Evolutionary conservation across 352 stramenopile genomes (phyloP), one percentile per base, ranked within the genome.

Genomic region (Phytopythium chamaehyphon): DNA sequence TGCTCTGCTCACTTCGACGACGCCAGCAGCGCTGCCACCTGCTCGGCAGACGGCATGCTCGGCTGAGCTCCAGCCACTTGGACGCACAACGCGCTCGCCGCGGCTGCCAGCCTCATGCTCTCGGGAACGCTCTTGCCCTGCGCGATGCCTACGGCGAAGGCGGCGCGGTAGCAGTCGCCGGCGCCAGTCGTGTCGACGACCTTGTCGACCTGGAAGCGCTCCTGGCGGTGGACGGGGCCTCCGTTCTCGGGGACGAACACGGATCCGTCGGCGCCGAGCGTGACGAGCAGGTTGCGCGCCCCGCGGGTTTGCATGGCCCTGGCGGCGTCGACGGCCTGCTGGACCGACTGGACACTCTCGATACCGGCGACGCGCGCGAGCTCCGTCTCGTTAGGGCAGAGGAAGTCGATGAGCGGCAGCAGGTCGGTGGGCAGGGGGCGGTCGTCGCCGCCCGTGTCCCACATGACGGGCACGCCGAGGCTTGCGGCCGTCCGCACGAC

Each of bases 341-440:
- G 68, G 1, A 49, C 52, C 12, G 48, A 78, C 11, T 67, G 64
- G 6, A 88, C 74, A 16, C 7, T 26, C 14, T 61, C 40, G 1
- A 53, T 54, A 6, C 69, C 62, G 1, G 67, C 67, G 46, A 88
- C 52, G 0, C 73, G 62, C 24, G 72, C 72, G 21, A 93, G 59
- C 47, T 93, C 83, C 3, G 78, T 93, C 47, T 93, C 83, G 44
- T 93, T 93, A 2, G 83, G 83, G 33, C 78, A 90, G 14, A 93
- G 38, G 53, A 69, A 88, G 3, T 74, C 81, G 42, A 92, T 64
- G 22, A 67, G 46, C 19, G 66, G 73, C 18, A 93, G 57, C 7
- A 90, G 18, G 1, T 86, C 72, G 9, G 61, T 57, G 19, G 73
- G 66, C 42, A 93, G 73, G 2, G 64, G 47, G 11, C 62, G 78